phyloP scores from a whole-genome alignment of 495 filamentous ascomycete genomes.

The Neurospora sp. region DNA sequence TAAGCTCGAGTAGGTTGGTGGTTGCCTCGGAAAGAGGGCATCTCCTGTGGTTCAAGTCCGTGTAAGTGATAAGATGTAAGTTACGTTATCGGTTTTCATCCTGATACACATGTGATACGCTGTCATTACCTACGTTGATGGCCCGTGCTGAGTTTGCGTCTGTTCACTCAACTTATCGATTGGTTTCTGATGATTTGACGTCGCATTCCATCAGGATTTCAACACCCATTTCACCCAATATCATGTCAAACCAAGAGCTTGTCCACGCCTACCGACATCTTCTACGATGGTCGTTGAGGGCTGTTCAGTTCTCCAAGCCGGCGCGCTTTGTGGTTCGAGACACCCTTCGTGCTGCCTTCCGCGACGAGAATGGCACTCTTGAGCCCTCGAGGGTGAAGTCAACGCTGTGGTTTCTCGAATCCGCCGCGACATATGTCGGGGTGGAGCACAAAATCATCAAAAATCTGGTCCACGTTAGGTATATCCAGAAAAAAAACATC shows the following conservation, averaged over 20 bases:
- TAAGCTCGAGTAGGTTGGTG: background rate
- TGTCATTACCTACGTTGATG: background rate
- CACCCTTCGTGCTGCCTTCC: slow-evolving; percentile 62
- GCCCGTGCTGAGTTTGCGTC: background rate
- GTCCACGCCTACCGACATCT: slow-evolving; percentile 72
- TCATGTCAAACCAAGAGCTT: slow-evolving; percentile 35
- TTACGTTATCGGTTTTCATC: background rate
- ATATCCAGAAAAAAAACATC: slow-evolving; percentile 9
- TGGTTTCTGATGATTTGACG: background rate
- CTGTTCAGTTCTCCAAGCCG: slow-evolving; percentile 72
- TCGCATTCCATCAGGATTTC: background rate
- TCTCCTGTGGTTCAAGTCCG: background rate
- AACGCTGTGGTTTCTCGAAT: slow-evolving; percentile 67
- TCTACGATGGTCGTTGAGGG: slow-evolving; percentile 61
- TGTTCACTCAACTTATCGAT: background rate
- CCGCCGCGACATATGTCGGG: slow-evolving; percentile 54
- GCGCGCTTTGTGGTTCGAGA: slow-evolving; percentile 56
- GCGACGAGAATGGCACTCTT: slow-evolving; percentile 45
- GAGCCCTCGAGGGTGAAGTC: slow-evolving; percentile 52
- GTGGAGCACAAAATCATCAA: slow-evolving; percentile 75
- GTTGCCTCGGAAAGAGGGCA: background rate
- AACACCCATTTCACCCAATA: background rate
- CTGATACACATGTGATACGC: background rate
- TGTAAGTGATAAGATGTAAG: background rate
- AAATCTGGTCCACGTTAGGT: slow-evolving; percentile 56